A percentile compares a stretch with the other conserved stretches of the same genome.
phyloP scores from a whole-genome alignment of 371 early-diverging fungal species.

The Lichtheimia corymbifera region DNA sequence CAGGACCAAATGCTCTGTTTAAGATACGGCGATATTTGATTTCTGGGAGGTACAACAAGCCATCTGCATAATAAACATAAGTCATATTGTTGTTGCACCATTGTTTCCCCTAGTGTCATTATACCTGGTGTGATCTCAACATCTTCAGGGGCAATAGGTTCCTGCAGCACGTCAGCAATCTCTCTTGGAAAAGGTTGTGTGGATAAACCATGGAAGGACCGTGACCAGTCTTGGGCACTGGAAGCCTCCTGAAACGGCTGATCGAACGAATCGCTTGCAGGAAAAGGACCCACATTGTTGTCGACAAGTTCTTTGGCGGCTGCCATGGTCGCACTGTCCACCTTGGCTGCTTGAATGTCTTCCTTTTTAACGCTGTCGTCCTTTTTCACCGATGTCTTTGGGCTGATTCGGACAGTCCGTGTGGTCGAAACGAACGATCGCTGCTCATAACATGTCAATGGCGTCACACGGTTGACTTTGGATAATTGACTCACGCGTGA shows the following conservation, averaged over 20 bases:
- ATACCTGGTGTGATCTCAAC: constrained; percentile 94
- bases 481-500: too few relatives aligned
- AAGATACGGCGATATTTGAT: constrained; percentile 95
- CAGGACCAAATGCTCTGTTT: constrained; percentile 95
- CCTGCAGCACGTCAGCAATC: constrained; percentile 72
- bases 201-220: constrained; percentile 75
- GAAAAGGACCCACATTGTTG: constrained; percentile 13
- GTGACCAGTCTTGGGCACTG: constrained; percentile 62
- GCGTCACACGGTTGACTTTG: too few relatives aligned
- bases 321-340: background rate
- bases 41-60: constrained; percentile 91
- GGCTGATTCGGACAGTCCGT: too few relatives aligned
- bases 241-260: constrained; percentile 20
- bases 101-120: too few relatives aligned
- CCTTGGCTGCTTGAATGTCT: background rate
- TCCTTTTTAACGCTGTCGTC: background rate
- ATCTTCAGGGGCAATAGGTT: constrained; percentile 71
- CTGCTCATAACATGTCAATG: too few relatives aligned
- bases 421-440: too few relatives aligned
- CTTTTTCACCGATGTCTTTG: background rate
- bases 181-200: constrained; percentile 71
- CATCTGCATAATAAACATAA: constrained; percentile 57
- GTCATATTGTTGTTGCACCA: too few relatives aligned
- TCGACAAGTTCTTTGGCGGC: constrained; percentile 1
- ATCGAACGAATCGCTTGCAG: constrained; percentile 22